Evolutionary conservation across 2,329 filamentous ascomycete genomes (phyloP), one percentile per base, ranked within the genome.

Genomic region (Beauveria sp.): DNA sequence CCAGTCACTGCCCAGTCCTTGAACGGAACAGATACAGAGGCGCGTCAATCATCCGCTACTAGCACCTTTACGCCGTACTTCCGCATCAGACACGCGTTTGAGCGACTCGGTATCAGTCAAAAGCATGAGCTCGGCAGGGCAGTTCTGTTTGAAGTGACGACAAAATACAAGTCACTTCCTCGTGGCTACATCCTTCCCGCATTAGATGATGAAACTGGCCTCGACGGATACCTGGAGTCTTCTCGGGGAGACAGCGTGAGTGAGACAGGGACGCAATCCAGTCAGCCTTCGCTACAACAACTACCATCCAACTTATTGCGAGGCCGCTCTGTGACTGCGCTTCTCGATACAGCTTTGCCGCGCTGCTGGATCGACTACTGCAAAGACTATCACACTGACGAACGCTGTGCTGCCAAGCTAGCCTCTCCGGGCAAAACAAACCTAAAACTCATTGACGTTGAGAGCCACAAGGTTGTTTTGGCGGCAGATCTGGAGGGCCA

Each of bases 11-110:
- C 31, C 6, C 45, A 57, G n/a, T 22, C 34, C 3, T 9, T 12
- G 22, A 43, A 42, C 14, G 46, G 7, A 14, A 45, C 38, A 16
- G 51, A 56, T 8, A 40, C 38, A 2, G 46, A 34, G 20, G n/a
- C 52, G 24, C 53, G 26, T 14, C 38, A 48, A 18, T 9, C 9
- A 20, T 3, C 58, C 18, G 28, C 28, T 20, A 69, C 67, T 8
- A 69, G 69, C 64, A 75, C 72, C 55, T 75, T 74, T 52, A 73
- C 73, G 9, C 74, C 74, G 1, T 76, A 76, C 61, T 61, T 76
- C 60, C 73, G 74, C 61, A 75, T 76, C 49, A 69, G 74, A 24
- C 69, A 71, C 52, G 74, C 73, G 3, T 76, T 76, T 63, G 74
- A 76, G 68, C 69, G 72, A 16, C 66, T 75, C 16, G 73, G 73